Conservation (phyloP, 2,329 filamentous ascomycete species). For the Didymella glomerata region DNA sequence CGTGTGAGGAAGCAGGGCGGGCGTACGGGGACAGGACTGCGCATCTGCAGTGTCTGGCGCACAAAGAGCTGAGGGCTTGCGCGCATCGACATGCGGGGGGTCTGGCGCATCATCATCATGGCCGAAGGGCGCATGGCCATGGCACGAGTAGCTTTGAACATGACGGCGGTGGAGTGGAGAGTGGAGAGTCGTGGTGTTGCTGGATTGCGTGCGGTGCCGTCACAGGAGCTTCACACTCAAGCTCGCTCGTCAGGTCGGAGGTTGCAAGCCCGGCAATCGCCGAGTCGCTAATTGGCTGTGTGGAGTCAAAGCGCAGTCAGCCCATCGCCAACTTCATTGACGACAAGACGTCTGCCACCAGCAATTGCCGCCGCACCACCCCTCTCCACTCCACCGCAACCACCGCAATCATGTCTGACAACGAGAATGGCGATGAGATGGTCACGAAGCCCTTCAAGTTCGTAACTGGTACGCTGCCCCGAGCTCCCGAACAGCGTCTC, state of each 20-base stretch:
- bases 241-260: conserved; percentile 32
- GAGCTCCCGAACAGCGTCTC: conserved; percentile 20
- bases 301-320: conserved; percentile 47
- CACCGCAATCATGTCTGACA: conserved; percentile 82
- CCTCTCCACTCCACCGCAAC: conserved; percentile 26
- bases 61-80: conserved; percentile 48
- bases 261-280: conserved; percentile 40
- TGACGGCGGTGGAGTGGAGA: conserved; percentile 35
- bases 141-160: conserved; percentile 51
- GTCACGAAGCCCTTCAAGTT: conserved; percentile 99
- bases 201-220: conserved; percentile 41
- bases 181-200: conserved; percentile 33
- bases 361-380: conserved; percentile 43
- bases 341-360: conserved; percentile 38
- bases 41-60: conserved; percentile 59
- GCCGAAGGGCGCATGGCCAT: conserved; percentile 54
- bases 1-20: conserved; percentile 18
- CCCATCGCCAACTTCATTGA: conserved; percentile 45
- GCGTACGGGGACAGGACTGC: conserved; percentile 75
- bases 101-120: conserved; percentile 50
- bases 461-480: conserved; percentile 82
- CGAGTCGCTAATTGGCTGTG: conserved; percentile 45
- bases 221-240: conserved; percentile 33
- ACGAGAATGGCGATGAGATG: conserved; percentile 66
- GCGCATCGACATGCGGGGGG: conserved; percentile 51